These are phyloP conservation scores for Trametes sanguinea DNA, from an alignment of 768 basidiomycete genomes.

Conservation along the genomic window DNA sequence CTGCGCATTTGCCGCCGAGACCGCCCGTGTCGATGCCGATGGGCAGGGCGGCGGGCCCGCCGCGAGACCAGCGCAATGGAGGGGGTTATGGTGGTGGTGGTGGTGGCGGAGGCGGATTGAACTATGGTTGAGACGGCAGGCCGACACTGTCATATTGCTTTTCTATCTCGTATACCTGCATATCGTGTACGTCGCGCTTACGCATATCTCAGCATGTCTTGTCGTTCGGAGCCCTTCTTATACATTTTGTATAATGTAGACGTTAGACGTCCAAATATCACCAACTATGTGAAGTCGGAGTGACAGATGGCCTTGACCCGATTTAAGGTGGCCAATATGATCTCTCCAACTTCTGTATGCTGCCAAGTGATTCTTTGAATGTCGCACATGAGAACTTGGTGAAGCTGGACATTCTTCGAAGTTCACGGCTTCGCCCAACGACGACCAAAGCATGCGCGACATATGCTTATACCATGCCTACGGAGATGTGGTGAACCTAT, in stretches of 20 bases:
- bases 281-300: too few species aligned
- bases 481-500: too few species aligned
- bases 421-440: too few species aligned
- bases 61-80: constrained; percentile 19
- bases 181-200: not conserved
- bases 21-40: constrained; percentile 25
- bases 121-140: constrained; percentile 32
- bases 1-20: constrained; percentile 19
- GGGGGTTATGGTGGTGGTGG: constrained; percentile 25
- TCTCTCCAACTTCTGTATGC: too few species aligned
- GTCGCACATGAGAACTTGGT: too few species aligned
- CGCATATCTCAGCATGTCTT: not conserved
- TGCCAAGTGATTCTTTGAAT: too few species aligned
- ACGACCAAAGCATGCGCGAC: too few species aligned
- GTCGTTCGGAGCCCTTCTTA: not conserved
- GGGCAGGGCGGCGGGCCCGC: constrained; percentile 11
- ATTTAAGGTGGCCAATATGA: too few species aligned
- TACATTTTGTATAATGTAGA: not conserved
- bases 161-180: constrained; percentile 1
- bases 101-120: constrained; percentile 30
- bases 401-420: too few species aligned
- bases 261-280: too few species aligned
- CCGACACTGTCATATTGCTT: constrained; percentile 8
- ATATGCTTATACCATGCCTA: too few species aligned
- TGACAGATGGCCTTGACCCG: not conserved